Evolutionary conservation across 2,329 filamentous ascomycete genomes (phyloP), one percentile per base, ranked within the genome.

Genomic region (Epichloe sibirici): DNA sequence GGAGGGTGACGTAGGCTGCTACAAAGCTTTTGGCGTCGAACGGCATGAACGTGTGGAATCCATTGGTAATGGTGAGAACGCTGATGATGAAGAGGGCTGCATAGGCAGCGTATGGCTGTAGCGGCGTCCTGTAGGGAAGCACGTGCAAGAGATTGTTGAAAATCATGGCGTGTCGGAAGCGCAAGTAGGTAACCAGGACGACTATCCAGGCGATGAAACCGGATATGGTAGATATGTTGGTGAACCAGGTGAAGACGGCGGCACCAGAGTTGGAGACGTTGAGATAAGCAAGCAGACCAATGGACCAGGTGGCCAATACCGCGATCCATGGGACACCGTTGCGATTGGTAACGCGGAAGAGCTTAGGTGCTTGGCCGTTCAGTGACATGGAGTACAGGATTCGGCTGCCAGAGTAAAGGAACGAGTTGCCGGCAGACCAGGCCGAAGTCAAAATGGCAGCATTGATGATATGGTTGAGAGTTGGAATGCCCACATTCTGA

Each of bases 31-130:
- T 71, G 0, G 75, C 76, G 15, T 73, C 77, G 77, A 82, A 91
- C 31, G 81, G 78, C 64, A 84, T 85, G 64, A 91, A 90, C 13
- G 85, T 78, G 38, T 82, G 77, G 67, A 90, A 91, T 1, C 86
- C 87, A 60, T 88, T 88, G 58, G 87, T 83, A 3, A 90, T 67
- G 1, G 76, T 79, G n/a, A 90, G 71, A 28, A 88, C 67, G 3
- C 66, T 63, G 51, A 88, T 76, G 25, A 81, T 62, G 15, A 76
- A 63, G 1, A 88, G 74, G 9, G 76, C 74, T 51, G 77, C 67
- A 61, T 75, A 88, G 0, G 84, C 77, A 2, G 79, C 80, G 61
- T 83, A 89, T 0, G 86, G 79, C 63, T 82, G 78, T 12, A 74
- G 63, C 0, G 69, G 67, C 0, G 77, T 77, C 49, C 61, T 68